phyloP scores from a whole-genome alignment of 805 yeast genomes.

The Komagataella pastoris region DNA sequence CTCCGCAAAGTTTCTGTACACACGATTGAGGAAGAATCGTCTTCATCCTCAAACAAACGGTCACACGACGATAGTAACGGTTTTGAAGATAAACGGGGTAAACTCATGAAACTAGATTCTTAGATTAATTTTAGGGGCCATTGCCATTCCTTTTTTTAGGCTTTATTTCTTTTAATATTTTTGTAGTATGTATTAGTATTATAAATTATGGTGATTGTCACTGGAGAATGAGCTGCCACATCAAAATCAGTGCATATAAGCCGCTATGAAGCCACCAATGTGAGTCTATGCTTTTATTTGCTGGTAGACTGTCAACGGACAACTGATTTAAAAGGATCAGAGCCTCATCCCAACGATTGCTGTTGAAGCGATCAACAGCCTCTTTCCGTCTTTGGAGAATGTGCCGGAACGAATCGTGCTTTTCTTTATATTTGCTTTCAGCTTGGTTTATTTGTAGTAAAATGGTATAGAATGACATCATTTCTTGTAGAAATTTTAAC shows the following conservation, averaged over 20 bases:
- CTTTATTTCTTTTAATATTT: not conserved
- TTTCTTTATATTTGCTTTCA: not conserved
- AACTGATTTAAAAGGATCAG: not conserved
- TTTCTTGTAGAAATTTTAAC: not conserved
- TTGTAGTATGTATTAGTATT: not conserved
- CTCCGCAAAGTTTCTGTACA: not conserved
- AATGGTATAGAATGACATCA: not conserved
- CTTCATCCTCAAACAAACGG: not conserved
- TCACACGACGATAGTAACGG: not conserved
- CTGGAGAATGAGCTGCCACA: not conserved
- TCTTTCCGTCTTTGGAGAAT: not conserved
- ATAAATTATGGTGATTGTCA: not conserved
- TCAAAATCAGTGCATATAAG: not conserved
- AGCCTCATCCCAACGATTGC: not conserved
- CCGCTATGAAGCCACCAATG: not conserved
- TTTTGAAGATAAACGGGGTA: not conserved
- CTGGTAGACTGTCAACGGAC: not conserved
- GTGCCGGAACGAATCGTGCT: not conserved
- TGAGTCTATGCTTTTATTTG: not conserved
- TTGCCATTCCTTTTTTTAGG: not conserved
- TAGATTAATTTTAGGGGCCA: not conserved
- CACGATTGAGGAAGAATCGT: not conserved
- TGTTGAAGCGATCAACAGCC: not conserved
- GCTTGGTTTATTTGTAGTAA: not conserved
- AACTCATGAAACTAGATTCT: not conserved